These are phyloP conservation scores for Inonotus hispidus DNA, from an alignment of 1,284 basidiomycete genomes.

Conservation along the genomic window DNA sequence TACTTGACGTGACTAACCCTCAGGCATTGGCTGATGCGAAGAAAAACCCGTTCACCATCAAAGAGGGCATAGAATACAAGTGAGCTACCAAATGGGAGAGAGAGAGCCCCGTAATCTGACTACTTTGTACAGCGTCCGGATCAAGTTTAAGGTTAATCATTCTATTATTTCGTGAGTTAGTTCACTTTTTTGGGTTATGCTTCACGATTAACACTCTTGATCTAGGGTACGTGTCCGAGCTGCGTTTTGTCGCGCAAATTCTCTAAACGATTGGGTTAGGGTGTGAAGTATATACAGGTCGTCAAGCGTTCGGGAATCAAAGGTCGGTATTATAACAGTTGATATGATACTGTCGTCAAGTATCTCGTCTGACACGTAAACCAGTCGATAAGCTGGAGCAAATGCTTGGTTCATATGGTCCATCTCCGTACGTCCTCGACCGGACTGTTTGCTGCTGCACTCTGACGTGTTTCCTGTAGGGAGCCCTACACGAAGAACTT, in stretches of 20 bases:
- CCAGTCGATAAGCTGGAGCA: slow-evolving; percentile 84
- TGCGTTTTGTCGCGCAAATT: too few species aligned
- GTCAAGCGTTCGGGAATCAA: slow-evolving; percentile 72
- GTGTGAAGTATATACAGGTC: slow-evolving; percentile 79
- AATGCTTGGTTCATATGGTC: slow-evolving; percentile 88
- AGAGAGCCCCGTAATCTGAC: background rate
- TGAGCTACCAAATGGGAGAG: slow-evolving; percentile 27
- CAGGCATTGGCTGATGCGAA: slow-evolving; percentile 45
- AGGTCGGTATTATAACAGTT: slow-evolving; percentile 37
- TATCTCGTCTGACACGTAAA: slow-evolving; percentile 14
- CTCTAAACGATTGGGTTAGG: slow-evolving; percentile 35
- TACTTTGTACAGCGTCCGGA: slow-evolving; percentile 51
- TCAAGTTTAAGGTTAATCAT: slow-evolving; percentile 79
- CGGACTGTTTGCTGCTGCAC: background rate
- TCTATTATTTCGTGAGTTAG: slow-evolving; percentile 72
- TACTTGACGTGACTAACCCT: slow-evolving; percentile 50
- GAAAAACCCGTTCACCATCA: slow-evolving; percentile 72
- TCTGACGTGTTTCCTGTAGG: slow-evolving; percentile 25
- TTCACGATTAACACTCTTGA: background rate
- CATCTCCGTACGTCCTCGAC: slow-evolving; percentile 35
- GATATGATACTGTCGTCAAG: background rate
- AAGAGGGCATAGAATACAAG: slow-evolving; percentile 84
- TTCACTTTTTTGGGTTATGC: background rate
- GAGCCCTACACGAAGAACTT: slow-evolving; percentile 66
- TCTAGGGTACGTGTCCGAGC: slow-evolving; percentile 1